Evolutionary conservation across 179 eudicot species (phyloP).

Genomic region (Beta macrorhiza): DNA sequence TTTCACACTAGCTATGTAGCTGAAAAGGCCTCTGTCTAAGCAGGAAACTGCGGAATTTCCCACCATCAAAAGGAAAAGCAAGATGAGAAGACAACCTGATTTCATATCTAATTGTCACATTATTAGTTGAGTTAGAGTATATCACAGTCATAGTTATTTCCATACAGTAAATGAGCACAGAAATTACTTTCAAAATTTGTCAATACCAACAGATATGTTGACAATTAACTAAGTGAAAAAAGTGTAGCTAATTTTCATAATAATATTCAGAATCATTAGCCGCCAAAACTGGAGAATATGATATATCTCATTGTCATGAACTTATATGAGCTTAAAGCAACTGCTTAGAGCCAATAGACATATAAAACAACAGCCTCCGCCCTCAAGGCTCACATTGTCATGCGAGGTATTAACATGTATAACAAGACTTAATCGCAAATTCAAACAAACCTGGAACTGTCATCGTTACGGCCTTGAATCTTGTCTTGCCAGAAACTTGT

Average conservation of each 20-base stretch:
- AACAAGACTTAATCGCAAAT: background rate
- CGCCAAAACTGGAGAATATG: background rate
- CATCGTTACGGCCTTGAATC: constrained; percentile 17
- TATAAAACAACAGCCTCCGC: background rate
- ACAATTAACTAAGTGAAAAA: background rate
- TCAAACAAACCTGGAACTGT: constrained; percentile 21
- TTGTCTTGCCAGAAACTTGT: background rate
- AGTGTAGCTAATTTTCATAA: background rate
- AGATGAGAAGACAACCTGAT: no score
- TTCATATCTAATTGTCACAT: no score
- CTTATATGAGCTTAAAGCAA: background rate
- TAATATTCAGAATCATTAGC: background rate
- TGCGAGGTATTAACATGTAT: background rate
- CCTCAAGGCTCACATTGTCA: background rate
- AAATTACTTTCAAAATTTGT: background rate
- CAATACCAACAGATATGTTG: background rate
- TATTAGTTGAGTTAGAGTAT: no score
- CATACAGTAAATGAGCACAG: background rate
- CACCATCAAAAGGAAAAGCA: no score
- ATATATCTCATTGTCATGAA: background rate
- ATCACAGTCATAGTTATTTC: background rate
- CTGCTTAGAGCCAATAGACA: background rate
- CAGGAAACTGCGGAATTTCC: no score
- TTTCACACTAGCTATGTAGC: no score
- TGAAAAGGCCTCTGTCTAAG: no score